These are phyloP conservation scores for Phtheirospermum japonicum DNA, from an alignment of 257 asterid genomes.

Conservation along the genomic window DNA sequence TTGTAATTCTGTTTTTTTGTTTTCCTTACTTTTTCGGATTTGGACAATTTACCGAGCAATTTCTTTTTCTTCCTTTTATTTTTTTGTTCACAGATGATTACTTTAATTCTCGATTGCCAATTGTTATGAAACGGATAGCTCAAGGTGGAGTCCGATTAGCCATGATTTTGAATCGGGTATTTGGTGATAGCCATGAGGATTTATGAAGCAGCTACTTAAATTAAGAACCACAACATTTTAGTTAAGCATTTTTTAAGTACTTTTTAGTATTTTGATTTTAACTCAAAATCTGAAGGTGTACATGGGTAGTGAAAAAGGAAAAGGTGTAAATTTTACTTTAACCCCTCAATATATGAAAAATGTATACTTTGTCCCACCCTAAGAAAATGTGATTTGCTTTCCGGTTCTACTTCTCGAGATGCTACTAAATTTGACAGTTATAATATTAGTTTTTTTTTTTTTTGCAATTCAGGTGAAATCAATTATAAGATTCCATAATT, in stretches of 20 bases:
- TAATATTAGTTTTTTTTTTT: too few relatives aligned
- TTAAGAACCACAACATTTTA: not conserved
- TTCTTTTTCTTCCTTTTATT: too few relatives aligned
- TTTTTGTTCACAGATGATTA: constrained; percentile 48
- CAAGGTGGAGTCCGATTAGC: constrained; percentile 94
- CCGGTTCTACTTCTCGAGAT: too few relatives aligned
- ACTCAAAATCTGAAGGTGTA: not conserved
- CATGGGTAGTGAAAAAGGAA: not conserved
- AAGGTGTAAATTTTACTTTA: constrained; percentile 3
- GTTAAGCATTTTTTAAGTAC: not conserved
- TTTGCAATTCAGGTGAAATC: too few relatives aligned
- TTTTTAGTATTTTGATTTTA: too few relatives aligned
- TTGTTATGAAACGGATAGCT: constrained; percentile 84
- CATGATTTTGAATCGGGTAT: constrained; percentile 63
- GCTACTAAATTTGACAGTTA: too few relatives aligned
- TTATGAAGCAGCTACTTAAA: constrained; percentile 33
- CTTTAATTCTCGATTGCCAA: constrained; percentile 68
- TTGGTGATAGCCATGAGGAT: constrained; percentile 38
- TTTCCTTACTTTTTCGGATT: not conserved
- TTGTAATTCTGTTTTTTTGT: not conserved
- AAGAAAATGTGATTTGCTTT: not conserved
- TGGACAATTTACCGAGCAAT: not conserved
- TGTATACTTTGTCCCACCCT: not conserved
- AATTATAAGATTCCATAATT: too few relatives aligned
- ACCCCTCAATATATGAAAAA: not conserved